Base-by-base conservation (phyloP, 805 yeast species). In the Yarrowia osloensis region DNA sequence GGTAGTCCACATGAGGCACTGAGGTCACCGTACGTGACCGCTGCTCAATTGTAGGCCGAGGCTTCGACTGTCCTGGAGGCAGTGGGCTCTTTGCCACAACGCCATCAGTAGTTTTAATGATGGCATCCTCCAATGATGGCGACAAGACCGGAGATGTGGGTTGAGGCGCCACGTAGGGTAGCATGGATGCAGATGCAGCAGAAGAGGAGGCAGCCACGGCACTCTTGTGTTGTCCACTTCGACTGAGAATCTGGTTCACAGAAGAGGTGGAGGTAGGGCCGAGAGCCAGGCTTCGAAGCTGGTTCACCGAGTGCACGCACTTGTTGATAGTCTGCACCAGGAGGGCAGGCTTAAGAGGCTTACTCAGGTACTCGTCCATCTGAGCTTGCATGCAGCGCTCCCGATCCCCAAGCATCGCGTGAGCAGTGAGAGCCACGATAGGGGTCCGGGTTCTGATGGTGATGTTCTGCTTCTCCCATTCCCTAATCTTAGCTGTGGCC, bases 401-500 rank as follows among this genome's bases (percentile, higher is more conserved):
- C 63, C 97, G 81, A 77, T 91, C 97, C 57, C 97, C 97, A 79
- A 91, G 81, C 97, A 91, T 91, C 3, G 97, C 97, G 76, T 91
- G 97, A 0, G 97, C 97, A 0, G 97, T 91, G 68, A 91, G 81
- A 1, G 97, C 97, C 73, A 91, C 90, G 71, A 91, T 91, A 22
- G 97, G 97, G 0, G 94, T 88, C 68, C 96, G 82, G 69, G 88
- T 86, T 35, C 89, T 83, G 63, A 87, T 82, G 50, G 93, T 91
- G 70, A 88, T 87, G 22, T 86, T 83, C 77, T 88, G 88, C 79
- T 84, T 86, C 77, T 91, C 97, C 96, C 96, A 90, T 74, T 89
- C 91, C 71, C 97, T 81, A 66, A 91, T 91, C 76, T 86, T 86
- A 55, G 88, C 90, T 1, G 97, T 90, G 2, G 97, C 96, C 74